phyloP scores from a whole-genome alignment of 2,329 filamentous ascomycete species.

The Sporothrix brunneoviolacea region DNA sequence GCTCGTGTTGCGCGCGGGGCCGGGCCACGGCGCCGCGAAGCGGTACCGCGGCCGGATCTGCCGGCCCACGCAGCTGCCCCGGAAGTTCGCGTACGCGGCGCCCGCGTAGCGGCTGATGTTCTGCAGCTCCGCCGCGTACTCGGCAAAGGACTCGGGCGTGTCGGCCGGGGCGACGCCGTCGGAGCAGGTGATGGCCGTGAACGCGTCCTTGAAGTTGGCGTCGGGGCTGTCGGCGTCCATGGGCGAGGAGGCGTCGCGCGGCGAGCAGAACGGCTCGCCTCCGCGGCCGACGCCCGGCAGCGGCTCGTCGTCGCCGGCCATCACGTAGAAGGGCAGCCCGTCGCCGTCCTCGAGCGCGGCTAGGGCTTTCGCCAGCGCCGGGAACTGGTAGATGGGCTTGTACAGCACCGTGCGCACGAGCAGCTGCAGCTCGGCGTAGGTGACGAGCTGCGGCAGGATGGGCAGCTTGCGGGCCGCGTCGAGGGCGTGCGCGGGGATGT shows the following conservation, averaged over 20 bases:
- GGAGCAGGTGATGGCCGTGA: constrained; percentile 39
- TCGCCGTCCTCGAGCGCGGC: constrained; percentile 37
- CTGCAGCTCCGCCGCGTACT: constrained; percentile 28
- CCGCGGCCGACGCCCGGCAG: constrained; percentile 19
- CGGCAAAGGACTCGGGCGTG: constrained; percentile 30
- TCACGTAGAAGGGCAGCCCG: constrained; percentile 36
- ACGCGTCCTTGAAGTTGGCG: constrained; percentile 31
- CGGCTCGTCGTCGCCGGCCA: constrained; percentile 20
- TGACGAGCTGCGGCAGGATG: constrained; percentile 41
- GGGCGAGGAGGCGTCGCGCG: no score
- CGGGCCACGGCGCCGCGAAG: constrained; percentile 28
- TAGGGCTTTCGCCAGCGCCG: constrained; percentile 35
- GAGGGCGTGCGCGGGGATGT: constrained; percentile 27
- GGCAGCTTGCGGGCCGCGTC: constrained; percentile 21
- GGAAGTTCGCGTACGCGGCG: constrained; percentile 35
- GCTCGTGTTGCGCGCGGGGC: constrained; percentile 23
- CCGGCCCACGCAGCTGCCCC: constrained; percentile 34
- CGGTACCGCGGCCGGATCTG: constrained; percentile 31
- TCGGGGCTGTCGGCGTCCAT: no score
- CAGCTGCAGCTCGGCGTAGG: constrained; percentile 40
- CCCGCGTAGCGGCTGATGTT: constrained; percentile 36
- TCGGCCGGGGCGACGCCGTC: constrained; percentile 29
- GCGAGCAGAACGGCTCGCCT: no score
- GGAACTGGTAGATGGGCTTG: constrained; percentile 35
- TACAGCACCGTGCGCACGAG: constrained; percentile 39